Base-by-base conservation (phyloP, 768 basidiomycete species). In the Phylloporus arenicola region DNA sequence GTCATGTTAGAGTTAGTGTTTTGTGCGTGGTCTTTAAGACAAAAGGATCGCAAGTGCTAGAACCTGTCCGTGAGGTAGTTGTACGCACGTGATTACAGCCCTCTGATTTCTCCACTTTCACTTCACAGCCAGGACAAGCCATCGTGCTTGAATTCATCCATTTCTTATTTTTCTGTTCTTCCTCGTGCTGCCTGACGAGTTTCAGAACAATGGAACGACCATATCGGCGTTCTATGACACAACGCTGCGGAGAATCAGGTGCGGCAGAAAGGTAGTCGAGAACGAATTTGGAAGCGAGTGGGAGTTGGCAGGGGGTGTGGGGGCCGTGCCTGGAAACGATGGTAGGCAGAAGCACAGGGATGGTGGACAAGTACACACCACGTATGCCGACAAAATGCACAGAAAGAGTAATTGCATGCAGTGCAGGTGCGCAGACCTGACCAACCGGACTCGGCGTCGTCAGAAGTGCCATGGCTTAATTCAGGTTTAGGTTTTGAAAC, bases 51-150 rank as follows among this genome's bases (percentile, higher is more conserved):
- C 29, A 11, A 12, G 29, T 2, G 11, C 29, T 30, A 30, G 29
- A 6, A 30, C 29, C 8, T 29, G 27, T 29, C 27, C 27, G 27
- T 3, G 25, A 42, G 17, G 9, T 11, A 42, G 30, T 16, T 8
- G 42, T 39, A 71, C 84, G 54, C 71, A 92, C 91, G 70, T 95
- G 92, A 67, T 94, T 94, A 69, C 92, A 94, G 2, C 92, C 92
- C 52, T 76, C 57, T 16, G 75, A 78, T 69, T 90, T 89, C 69
- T 89, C 86, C 11, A 92, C 84, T 52, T 78, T 73, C 13, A 88
- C 76, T 6, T 69, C 57, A 68, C 92, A 94, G 6, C 82, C 82
- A 4, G 91, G 87, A 62, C 88, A 89, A 17, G 73, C 71, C 67
- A 76, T 84, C 11, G 92, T 88, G 37, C 78, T 80, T 30, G 70